Evolutionary conservation across 1,139 yeast species (phyloP).

Genomic region (Sugiyamaella pinicola): DNA sequence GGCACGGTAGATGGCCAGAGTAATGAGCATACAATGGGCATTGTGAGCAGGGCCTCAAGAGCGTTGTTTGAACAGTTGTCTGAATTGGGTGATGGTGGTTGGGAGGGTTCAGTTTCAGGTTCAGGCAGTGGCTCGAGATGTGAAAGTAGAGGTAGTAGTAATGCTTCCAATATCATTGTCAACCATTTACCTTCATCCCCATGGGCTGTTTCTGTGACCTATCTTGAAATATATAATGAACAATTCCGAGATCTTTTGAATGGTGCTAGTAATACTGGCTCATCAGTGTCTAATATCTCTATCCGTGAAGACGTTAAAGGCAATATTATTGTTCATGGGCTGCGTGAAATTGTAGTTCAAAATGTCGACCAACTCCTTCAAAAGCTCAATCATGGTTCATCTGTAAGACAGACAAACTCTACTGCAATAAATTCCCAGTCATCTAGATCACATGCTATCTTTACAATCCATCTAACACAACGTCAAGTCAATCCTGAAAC

Average conservation of each 20-base stretch:
- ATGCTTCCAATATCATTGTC: neutral
- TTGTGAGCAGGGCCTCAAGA: constrained; percentile 31
- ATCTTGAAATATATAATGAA: constrained; percentile 71
- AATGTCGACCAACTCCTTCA: constrained; percentile 28
- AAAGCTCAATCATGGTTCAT: constrained; percentile 32
- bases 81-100: neutral
- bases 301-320: constrained; percentile 36
- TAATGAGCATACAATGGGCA: constrained; percentile 27
- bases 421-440: constrained; percentile 37
- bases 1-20: constrained; percentile 33
- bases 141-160: neutral
- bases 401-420: constrained; percentile 34
- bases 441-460: constrained; percentile 39
- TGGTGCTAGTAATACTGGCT: neutral
- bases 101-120: neutral
- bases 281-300: constrained; percentile 20
- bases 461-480: constrained; percentile 35
- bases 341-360: constrained; percentile 32
- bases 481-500: constrained; percentile 28
- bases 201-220: constrained; percentile 32
- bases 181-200: constrained; percentile 14
- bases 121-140: neutral
- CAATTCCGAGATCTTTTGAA: constrained; percentile 60
- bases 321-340: constrained; percentile 31
- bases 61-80: constrained; percentile 26